phyloP scores from a whole-genome alignment of 2,329 filamentous ascomycete genomes.

The Fusarium graminum region DNA sequence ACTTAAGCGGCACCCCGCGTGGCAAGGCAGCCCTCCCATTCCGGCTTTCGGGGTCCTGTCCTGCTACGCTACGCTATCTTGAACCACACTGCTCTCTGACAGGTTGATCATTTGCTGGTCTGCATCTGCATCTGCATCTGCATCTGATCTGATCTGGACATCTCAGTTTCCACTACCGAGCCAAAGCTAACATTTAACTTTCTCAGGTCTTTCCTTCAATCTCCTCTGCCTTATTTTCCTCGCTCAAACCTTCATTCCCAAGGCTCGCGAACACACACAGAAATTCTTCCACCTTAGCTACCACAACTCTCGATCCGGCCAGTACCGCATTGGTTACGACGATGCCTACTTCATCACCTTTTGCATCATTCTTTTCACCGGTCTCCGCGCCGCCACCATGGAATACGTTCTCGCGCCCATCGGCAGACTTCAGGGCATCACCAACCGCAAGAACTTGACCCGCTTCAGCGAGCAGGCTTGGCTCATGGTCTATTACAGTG shows the following conservation, averaged over 20 bases:
- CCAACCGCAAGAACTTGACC: conserved; percentile 79
- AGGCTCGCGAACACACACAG: conserved; percentile 80
- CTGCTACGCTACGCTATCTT: conserved; percentile 30
- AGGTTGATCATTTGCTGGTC: conserved; percentile 20
- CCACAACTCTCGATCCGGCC: conserved; percentile 74
- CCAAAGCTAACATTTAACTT: conserved; percentile 44
- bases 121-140: conserved; percentile 24
- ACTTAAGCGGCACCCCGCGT: conserved; percentile 44
- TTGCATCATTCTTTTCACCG: conserved; percentile 88
- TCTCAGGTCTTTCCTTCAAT: conserved; percentile 81
- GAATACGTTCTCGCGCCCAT: conserved; percentile 88
- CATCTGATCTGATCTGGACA: conserved; percentile 7
- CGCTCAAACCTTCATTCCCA: conserved; percentile 85
- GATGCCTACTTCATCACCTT: conserved; percentile 85
- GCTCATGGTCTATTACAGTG: conserved; percentile 84
- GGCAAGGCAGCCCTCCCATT: conserved; percentile 40
- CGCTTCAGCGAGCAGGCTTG: conserved; percentile 96
- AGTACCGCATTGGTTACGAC: conserved; percentile 82
- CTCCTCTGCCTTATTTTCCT: conserved; percentile 85
- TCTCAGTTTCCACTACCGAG: conserved; percentile 13
- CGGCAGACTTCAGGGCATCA: conserved; percentile 78
- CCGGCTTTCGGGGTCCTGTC: conserved; percentile 27
- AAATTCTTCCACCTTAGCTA: conserved; percentile 93
- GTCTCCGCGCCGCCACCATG: conserved; percentile 84
- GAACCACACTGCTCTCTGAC: conserved; percentile 33